These are phyloP conservation scores for Echeveria elegans DNA, from an alignment of 164 flowering plant genomes.

Conservation along the genomic window DNA sequence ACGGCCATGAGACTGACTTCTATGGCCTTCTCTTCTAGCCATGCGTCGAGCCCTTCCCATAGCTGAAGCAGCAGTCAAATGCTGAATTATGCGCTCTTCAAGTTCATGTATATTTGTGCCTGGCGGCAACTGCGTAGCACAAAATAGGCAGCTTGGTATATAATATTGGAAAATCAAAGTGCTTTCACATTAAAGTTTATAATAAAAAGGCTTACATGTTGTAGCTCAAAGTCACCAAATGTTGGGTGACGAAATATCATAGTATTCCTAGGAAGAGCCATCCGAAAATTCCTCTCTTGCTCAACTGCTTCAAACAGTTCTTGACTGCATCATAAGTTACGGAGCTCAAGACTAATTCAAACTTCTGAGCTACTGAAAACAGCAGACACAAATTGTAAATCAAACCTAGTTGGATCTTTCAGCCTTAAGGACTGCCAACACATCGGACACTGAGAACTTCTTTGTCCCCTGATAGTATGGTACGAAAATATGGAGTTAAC, in stretches of 20 bases:
- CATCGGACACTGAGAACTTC: conserved; percentile 92
- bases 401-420: conserved; percentile 70
- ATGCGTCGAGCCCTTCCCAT: conserved; percentile 76
- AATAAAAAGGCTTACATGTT: conserved; percentile 38
- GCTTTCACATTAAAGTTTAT: not conserved
- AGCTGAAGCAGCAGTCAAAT: conserved; percentile 94
- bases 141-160: not conserved
- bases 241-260: conserved; percentile 75
- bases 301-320: conserved; percentile 76
- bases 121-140: conserved; percentile 45
- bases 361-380: not conserved
- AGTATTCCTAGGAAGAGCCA: conserved; percentile 45
- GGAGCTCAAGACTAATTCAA: not conserved
- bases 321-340: conserved; percentile 40
- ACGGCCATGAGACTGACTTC: conserved; percentile 57
- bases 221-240: conserved; percentile 72
- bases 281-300: conserved; percentile 52
- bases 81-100: conserved; percentile 86
- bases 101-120: conserved; percentile 67
- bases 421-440: conserved; percentile 76
- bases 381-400: not conserved
- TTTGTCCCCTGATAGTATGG: conserved; percentile 60
- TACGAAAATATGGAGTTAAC: not conserved
- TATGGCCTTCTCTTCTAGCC: conserved; percentile 64
- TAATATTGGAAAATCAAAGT: not conserved